Conservation (phyloP, 306 rosid species). For the Prunus fruticosa region DNA sequence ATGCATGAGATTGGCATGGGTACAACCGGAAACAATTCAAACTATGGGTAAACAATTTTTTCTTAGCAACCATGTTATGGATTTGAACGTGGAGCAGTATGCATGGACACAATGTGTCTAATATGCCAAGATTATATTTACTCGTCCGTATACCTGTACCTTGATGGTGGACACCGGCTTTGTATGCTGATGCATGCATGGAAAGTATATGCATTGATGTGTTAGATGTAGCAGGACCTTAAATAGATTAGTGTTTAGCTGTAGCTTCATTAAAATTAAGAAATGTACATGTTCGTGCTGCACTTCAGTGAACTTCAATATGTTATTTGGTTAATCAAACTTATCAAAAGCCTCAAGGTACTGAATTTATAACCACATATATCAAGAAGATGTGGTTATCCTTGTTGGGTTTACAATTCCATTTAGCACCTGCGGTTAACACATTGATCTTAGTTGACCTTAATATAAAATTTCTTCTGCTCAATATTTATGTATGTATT, state of each 20-base stretch:
- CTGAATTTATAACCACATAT: neutral
- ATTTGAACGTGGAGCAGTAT: constrained; percentile 12
- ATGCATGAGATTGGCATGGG: constrained; percentile 99
- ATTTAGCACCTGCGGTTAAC: neutral
- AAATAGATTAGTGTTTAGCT: neutral
- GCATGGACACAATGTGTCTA: neutral
- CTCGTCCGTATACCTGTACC: neutral
- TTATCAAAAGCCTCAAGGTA: neutral
- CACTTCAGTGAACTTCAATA: neutral
- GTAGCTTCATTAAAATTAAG: neutral
- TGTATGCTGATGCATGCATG: neutral
- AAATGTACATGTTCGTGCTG: neutral
- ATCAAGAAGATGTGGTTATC: neutral
- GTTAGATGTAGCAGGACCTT: neutral
- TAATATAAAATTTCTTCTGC: neutral
- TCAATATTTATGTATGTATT: neutral
- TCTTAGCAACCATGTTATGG: constrained; percentile 12
- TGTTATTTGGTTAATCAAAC: neutral
- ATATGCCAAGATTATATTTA: neutral
- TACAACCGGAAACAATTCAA: constrained; percentile 90
- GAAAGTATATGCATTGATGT: neutral
- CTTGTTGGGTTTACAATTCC: too few relatives aligned
- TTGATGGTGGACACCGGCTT: neutral
- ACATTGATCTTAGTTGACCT: neutral
- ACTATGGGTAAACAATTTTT: constrained; percentile 64